Evolutionary conservation across 306 rosid genomes (phyloP).

Genomic region (Bauhinia variegata): DNA sequence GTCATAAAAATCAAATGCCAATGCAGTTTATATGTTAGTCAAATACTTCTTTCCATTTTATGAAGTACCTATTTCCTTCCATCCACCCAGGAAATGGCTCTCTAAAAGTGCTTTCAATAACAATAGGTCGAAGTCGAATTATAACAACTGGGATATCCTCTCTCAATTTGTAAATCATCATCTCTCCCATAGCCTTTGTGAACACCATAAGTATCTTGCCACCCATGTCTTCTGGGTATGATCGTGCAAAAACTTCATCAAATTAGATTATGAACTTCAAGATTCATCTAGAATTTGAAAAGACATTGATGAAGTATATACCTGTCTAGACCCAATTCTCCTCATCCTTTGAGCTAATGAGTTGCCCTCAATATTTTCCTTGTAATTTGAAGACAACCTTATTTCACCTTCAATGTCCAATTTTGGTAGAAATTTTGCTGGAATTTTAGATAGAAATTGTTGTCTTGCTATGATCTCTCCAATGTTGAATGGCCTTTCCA

Average conservation of each 20-base stretch:
- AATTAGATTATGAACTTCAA: constrained; percentile 27
- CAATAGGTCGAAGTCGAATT: constrained; percentile 87
- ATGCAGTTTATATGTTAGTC: not conserved
- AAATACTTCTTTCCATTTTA: not conserved
- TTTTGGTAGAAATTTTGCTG: constrained; percentile 44
- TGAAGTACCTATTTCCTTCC: constrained; percentile 99
- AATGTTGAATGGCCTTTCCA: constrained; percentile 75
- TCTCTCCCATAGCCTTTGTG: constrained; percentile 99
- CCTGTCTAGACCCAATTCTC: constrained; percentile 80
- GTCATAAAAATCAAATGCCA: constrained; percentile 30
- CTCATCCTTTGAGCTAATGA: constrained; percentile 74
- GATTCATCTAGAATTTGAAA: not conserved
- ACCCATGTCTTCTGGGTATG: constrained; percentile 80
- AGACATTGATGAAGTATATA: constrained; percentile 25
- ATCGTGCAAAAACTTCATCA: constrained; percentile 8
- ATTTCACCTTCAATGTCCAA: constrained; percentile 79
- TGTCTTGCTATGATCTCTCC: constrained; percentile 79
- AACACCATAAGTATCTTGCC: constrained; percentile 98
- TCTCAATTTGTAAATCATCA: constrained; percentile 81
- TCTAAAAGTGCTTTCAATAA: constrained; percentile 88
- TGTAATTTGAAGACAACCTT: constrained; percentile 55
- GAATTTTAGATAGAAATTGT: constrained; percentile 45
- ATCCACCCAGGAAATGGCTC: constrained; percentile 98
- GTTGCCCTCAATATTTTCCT: constrained; percentile 51
- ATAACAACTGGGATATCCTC: constrained; percentile 83